These are phyloP conservation scores for Solanum etuberosum DNA, from an alignment of 257 asterid species.

Conservation along the genomic window DNA sequence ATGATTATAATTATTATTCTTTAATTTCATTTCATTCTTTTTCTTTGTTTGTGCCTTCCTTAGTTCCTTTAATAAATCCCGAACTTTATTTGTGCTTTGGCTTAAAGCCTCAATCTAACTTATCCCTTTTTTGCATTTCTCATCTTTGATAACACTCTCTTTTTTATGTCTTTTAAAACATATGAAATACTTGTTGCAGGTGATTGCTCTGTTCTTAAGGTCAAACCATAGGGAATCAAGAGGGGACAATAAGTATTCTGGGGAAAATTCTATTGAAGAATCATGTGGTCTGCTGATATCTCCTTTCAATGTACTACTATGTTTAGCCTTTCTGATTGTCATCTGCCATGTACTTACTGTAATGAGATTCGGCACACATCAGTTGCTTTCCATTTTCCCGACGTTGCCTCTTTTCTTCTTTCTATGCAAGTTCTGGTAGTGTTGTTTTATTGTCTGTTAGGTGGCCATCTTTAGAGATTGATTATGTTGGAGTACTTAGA, in stretches of 20 bases:
- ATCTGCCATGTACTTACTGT: background rate
- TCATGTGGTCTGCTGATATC: slow-evolving; percentile 41
- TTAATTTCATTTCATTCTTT: background rate
- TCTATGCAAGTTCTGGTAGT: background rate
- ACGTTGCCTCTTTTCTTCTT: background rate
- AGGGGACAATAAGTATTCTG: slow-evolving; percentile 25
- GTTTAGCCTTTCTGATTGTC: background rate
- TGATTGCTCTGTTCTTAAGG: slow-evolving; percentile 64
- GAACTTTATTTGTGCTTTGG: background rate
- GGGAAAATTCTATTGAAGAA: slow-evolving; percentile 30
- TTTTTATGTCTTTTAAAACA: background rate
- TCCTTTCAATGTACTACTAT: slow-evolving; percentile 10
- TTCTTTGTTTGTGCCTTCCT: background rate
- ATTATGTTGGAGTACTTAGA: background rate
- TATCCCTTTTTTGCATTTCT: background rate
- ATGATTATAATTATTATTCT: background rate
- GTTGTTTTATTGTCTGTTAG: background rate
- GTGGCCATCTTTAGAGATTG: background rate
- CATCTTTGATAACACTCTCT: background rate
- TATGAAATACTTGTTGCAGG: slow-evolving; percentile 42
- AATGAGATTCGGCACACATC: background rate
- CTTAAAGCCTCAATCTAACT: background rate
- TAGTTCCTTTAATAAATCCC: background rate
- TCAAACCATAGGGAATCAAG: slow-evolving; percentile 43
- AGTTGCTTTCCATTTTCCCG: background rate